Evolutionary conservation across 164 flowering plant species (phyloP), one percentile per base, ranked within the genome.

Genomic region (Piper longum): DNA sequence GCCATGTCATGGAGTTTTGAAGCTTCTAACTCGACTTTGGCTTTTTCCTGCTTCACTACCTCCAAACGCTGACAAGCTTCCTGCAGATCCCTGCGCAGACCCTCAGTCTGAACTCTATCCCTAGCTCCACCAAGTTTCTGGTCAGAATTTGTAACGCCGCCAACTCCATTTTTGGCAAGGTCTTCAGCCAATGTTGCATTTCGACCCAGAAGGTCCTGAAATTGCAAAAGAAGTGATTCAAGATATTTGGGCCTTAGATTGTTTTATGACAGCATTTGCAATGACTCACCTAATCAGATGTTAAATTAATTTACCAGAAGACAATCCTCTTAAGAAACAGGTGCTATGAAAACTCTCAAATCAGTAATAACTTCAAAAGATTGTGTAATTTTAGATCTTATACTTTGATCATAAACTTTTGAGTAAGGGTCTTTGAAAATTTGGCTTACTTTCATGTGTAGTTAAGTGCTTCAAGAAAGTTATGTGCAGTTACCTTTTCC

Each of bases 171-270:
- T 73, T 69, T 82, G n/a, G 89, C 81, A 62, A 90, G 68, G 65
- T 87, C 90, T 80, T 90, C 98, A 2, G 97, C 98, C 69, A 89
- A 71, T 64, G 76, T 75, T 41, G 99, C 87, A 78, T 90, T 90
- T 4, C 95, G 85, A 56, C 78, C 84, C 71, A 90, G 87, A 66
- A 93, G 96, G 61, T 85, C 91, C 99, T 92, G 54, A 18, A 68
- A 58, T 61, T 14, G 16, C 40, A 43, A 62, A 51, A 41, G 60
- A 57, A 57, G 36, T 4, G 14, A 14, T 14, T 7, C 41, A 57
- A 57, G 16, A 57, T 7, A 9, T 12, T 9, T 48, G 14, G 14
- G 9, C 14, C 14, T 14, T 48, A 48, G 9, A 48, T 48, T 14
- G 14, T 5, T 48, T 14, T 48, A 48, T 14, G 3, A 14, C 14